These are phyloP conservation scores for Trichoderma arundinaceum DNA, from an alignment of 2,329 filamentous ascomycete species.

Conservation along the genomic window DNA sequence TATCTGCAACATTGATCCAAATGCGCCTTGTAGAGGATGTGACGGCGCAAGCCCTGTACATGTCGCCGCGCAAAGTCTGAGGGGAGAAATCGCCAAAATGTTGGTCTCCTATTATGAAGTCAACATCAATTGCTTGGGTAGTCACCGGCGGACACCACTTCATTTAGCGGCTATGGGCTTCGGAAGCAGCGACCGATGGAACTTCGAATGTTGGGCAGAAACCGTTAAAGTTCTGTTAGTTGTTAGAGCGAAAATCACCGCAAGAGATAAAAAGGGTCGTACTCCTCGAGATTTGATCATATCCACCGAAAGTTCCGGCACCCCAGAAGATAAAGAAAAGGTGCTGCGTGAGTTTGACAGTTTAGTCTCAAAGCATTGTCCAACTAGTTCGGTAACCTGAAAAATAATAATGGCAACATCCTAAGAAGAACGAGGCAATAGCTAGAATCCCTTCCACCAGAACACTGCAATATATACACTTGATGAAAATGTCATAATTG, in stretches of 20 bases:
- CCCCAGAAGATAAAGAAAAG: too few species aligned
- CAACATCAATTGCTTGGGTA: background rate
- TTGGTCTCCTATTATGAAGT: background rate
- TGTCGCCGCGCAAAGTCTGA: constrained; percentile 16
- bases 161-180: background rate
- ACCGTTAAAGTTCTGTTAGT: background rate
- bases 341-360: too few species aligned
- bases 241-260: background rate
- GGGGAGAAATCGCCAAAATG: background rate
- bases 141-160: background rate
- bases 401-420: too few species aligned
- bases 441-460: too few species aligned
- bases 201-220: accelerated
- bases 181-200: accelerated
- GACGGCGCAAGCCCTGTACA: constrained; percentile 9
- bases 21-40: background rate
- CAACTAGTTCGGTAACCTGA: too few species aligned
- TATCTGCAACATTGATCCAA: background rate
- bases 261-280: accelerated
- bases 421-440: too few species aligned
- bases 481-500: too few species aligned
- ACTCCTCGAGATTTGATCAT: background rate
- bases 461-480: too few species aligned
- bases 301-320: background rate
- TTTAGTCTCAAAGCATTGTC: too few species aligned